Conservation (phyloP, 2,329 filamentous ascomycete species). For the Botrytis hyacinthi region DNA sequence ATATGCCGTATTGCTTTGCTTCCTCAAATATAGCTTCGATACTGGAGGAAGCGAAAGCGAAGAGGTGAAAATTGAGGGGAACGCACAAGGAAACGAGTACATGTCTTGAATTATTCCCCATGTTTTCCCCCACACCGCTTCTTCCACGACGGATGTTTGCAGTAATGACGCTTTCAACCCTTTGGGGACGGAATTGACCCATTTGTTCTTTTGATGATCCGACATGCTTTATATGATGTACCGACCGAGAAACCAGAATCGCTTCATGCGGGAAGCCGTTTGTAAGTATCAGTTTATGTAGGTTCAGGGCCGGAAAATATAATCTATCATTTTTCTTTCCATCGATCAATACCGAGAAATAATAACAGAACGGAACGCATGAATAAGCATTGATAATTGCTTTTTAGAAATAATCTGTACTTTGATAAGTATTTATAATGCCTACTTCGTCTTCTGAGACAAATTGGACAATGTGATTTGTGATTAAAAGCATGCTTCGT, state of each 20-base stretch:
- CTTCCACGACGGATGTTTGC: constrained; percentile 7
- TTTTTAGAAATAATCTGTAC: background rate
- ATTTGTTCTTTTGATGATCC: background rate
- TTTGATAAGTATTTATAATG: constrained; percentile 11
- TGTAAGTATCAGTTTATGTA: background rate
- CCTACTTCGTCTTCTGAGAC: background rate
- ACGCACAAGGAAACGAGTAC: background rate
- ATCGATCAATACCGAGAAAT: constrained; percentile 1
- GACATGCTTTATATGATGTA: constrained; percentile 15
- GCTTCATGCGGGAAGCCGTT: constrained; percentile 11
- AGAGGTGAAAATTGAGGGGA: background rate
- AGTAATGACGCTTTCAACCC: constrained; percentile 5
- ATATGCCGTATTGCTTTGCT: constrained; percentile 2
- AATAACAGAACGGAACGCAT: background rate
- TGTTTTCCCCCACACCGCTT: constrained; percentile 11
- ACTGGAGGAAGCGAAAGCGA: constrained; percentile 6
- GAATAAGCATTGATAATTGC: background rate
- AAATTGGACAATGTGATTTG: constrained; percentile 9
- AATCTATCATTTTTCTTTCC: constrained; percentile 9
- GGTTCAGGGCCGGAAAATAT: background rate
- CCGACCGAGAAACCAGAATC: background rate
- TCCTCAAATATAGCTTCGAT: background rate
- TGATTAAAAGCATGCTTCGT: constrained; percentile 19
- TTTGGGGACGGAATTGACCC: background rate
- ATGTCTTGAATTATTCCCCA: background rate